Base-by-base conservation (phyloP, 495 filamentous ascomycete genomes). In the Penicillium bovifimosum region DNA sequence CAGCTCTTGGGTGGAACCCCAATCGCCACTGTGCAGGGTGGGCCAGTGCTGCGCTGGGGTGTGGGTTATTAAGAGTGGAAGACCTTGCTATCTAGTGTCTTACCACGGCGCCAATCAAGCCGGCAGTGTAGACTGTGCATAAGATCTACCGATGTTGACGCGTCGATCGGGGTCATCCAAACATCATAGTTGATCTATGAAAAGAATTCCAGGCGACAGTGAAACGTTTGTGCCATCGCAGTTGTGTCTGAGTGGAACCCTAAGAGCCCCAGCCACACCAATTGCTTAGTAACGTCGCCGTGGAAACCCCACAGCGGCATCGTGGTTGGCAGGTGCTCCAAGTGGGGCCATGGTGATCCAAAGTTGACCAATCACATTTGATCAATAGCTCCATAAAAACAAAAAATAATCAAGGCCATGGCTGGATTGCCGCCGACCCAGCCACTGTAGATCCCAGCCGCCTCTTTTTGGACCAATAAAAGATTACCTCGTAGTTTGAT, bases 11-110 rank as follows among this genome's bases (percentile, higher is more conserved):
- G n/a, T 88, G 85, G 85, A 88, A 87, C 62, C 78, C 80, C 27
- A 86, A 86, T 66, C 58, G 77, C 41, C 50, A 58, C 4, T 82
- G 69, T 64, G 83, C 83, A 8, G 83, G 79, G 6, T 88, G 84
- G 86, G 82, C 82, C 5, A 76, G 76, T 27, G 85, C 81, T 18
- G 84, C 76, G 6, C 69, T 79, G 69, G 83, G 76, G 6, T 80
- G 76, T 65, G 85, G 85, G 10, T 63, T 88, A 52, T 57, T 87
- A 27, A 77, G 85, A 54, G 77, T 87, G n/a, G 82, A 88, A 64
- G 84, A 88, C 76, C 49, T 88, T 42, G 77, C 79, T 9, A 65
- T 79, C 28, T 77, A 47, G 41, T 38, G 38, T 47, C 33, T 45
- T 61, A 40, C 47, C 39, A 46, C 40, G 4, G 29, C 28, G 17